Evolutionary conservation across 495 filamentous ascomycete genomes (phyloP), one percentile per base, ranked within the genome.

Genomic region (Xylaria curta): DNA sequence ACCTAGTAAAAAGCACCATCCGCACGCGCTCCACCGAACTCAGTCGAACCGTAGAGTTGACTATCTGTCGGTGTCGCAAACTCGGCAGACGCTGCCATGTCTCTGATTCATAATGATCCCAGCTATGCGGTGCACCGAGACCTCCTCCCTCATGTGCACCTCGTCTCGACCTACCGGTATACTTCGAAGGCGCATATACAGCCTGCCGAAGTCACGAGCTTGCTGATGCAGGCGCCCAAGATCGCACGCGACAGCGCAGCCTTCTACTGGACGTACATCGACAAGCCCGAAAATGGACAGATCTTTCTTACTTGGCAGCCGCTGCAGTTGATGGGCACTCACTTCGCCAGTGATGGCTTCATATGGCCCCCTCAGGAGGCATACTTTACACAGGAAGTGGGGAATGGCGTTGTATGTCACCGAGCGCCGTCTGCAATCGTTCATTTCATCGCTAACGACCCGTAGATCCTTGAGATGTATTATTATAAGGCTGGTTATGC

Each of bases 261-360:
- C 7, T 94, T 98, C 87, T 91, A 89, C 77, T 99, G 95, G 95
- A 94, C 91, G 21, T 97, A 96, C 81, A 85, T 98, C 54, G 90
- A 95, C 72, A 87, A 89, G 38, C 95, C 95, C 5, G 84, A 83
- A 42, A 92, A 97, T 82, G 94, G 94, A 12, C 90, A 89, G 21
- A 86, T 97, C 36, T 87, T 94, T 78, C 85, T 98, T 28, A 91
- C 91, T 47, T 98, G 95, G 95, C 94, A 97, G 78, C 92, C 95
- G 1, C 83, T 89, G 10, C 82, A 85, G 26, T 86, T 89, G 65
- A 82, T 93, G 65, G 89, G 88, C 21, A 86, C 85, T 4, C 89
- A 89, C 61, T 95, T 93, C 75, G 90, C 96, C 26, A 97, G 90
- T 70, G 95, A 99, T 87, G 96, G 96, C 17, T 95, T 93, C 77